Conservation (phyloP, 2,329 filamentous ascomycete genomes). For the Chaetomiaceae sp. region DNA sequence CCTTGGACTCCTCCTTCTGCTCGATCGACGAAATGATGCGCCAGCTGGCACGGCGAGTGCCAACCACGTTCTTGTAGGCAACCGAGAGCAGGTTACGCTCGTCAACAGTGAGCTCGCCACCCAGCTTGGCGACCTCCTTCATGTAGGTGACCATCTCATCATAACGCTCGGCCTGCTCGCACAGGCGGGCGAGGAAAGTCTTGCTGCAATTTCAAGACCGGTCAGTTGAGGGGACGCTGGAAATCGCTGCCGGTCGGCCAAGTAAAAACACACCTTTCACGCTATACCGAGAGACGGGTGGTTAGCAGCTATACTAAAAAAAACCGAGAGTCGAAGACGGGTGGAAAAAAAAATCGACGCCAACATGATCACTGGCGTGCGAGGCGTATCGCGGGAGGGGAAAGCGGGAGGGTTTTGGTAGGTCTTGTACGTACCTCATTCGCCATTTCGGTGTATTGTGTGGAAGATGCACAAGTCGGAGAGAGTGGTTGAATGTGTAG, state of each 20-base stretch:
- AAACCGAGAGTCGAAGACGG: neutral
- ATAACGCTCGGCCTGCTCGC: slow-evolving; percentile 99
- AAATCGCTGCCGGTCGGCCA: neutral
- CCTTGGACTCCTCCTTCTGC: slow-evolving; percentile 99
- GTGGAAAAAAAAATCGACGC: neutral
- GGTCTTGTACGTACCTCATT: slow-evolving; percentile 29
- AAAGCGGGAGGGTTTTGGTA: slow-evolving; percentile 13
- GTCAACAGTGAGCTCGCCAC: slow-evolving; percentile 80
- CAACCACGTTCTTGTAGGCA: slow-evolving; percentile 99
- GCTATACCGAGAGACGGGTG: slow-evolving; percentile 20
- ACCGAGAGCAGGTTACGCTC: slow-evolving; percentile 98
- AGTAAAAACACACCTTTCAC: slow-evolving; percentile 31
- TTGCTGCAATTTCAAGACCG: slow-evolving; percentile 59
- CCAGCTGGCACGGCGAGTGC: slow-evolving; percentile 97
- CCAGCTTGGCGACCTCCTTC: slow-evolving; percentile 97
- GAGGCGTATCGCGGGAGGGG: slow-evolving; percentile 15
- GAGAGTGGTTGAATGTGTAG: slow-evolving; percentile 5
- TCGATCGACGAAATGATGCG: slow-evolving; percentile 99
- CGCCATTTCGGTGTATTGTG: slow-evolving; percentile 29
- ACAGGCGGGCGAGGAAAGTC: slow-evolving; percentile 99
- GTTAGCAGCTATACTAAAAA: slow-evolving; percentile 26
- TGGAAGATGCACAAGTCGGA: slow-evolving; percentile 15
- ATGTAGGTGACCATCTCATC: slow-evolving; percentile 99
- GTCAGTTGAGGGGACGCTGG: slow-evolving; percentile 19
- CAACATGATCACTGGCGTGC: slow-evolving; percentile 6